Base-by-base conservation (phyloP, 2,329 filamentous ascomycete species). In the Diplodia sapinea region DNA sequence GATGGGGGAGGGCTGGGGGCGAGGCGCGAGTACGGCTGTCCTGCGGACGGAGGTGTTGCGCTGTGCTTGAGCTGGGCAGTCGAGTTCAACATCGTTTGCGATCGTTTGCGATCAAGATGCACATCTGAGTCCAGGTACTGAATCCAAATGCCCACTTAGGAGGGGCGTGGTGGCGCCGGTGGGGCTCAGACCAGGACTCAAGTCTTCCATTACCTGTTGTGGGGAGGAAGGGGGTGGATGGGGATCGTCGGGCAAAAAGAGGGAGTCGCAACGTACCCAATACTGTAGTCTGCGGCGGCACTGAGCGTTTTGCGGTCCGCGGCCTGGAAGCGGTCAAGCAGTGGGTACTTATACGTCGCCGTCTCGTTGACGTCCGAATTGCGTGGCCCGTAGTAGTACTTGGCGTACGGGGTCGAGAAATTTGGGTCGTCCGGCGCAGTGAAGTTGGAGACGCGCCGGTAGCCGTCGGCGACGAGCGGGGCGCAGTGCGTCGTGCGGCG, bases 401-500 rank as follows among this genome's bases (percentile, higher is more conserved):
- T 52, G n/a, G 36, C 33, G 47, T 50, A 50, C 15, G 59, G 26
- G 6, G 29, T 63, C 7, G 43, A 13, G 43, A 51, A 50, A 11
- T 63, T 33, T 3, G 49, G 43, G 13, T 59, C 56, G n/a, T 20
- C 43, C 8, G 47, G 20, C 6, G 29, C 29, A 17, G 61, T 49
- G 51, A 29, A 65, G 47, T 65, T 68, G 11, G 31, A 38, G 11
- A 20, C 4, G 36, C 17, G 50, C 23, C 55, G 65, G 51, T 66
- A 47, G 47, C 52, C 54, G 29, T 68, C 61, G 17, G 51, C 43
- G 12, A 40, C 49, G 9, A 68, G 52, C 9, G 67, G 67, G 2
- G 61, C 62, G 31, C 67, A 68, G 47, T 65, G 61, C 9, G 52
- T 68, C 7, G 40, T 66, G 26, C 47, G 49, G 15, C 67, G 29